phyloP scores from a whole-genome alignment of 2,329 filamentous ascomycete genomes.

The Phoma sp. region DNA sequence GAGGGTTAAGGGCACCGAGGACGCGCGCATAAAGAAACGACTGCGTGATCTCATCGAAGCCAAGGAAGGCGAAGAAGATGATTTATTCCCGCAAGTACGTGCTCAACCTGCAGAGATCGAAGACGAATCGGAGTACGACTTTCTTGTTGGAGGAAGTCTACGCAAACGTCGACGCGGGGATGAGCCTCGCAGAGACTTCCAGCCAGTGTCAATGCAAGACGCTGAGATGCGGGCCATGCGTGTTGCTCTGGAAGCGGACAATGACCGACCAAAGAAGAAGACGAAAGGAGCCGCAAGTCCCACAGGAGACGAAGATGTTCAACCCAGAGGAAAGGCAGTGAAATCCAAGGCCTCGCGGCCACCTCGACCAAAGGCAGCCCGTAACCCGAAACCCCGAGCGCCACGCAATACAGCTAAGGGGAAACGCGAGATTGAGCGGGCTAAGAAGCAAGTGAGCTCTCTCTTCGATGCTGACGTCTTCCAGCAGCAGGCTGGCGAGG shows the following conservation, averaged over 20 bases:
- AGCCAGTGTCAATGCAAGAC: slow-evolving; percentile 28
- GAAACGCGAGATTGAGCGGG: slow-evolving; percentile 24
- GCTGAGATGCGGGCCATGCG: slow-evolving; percentile 38
- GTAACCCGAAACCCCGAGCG: slow-evolving; percentile 8
- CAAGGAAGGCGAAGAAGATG: slow-evolving; percentile 16
- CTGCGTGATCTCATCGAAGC: slow-evolving; percentile 21
- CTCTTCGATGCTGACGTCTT: slow-evolving; percentile 43
- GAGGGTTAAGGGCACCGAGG: slow-evolving; percentile 29
- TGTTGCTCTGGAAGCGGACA: slow-evolving; percentile 33
- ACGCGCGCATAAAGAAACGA: slow-evolving; percentile 24
- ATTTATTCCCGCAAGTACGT: slow-evolving; percentile 19
- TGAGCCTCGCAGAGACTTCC: slow-evolving; percentile 21
- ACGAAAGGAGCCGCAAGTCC: slow-evolving; percentile 10
- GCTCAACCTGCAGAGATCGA: not conserved
- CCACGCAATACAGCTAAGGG: slow-evolving; percentile 23
- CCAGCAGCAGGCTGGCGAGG: slow-evolving; percentile 33
- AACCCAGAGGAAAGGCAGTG: not conserved
- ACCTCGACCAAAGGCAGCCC: slow-evolving; percentile 2
- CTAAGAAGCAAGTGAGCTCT: slow-evolving; percentile 27
- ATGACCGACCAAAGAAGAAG: slow-evolving; percentile 35
- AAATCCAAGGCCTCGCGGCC: slow-evolving; percentile 9
- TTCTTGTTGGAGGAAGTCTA: slow-evolving; percentile 7
- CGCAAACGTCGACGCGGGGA: slow-evolving; percentile 24
- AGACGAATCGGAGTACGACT: slow-evolving; percentile 13
- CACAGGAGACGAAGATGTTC: slow-evolving; percentile 3